Conservation (phyloP, 169 alveolate genomes). For the Cryptosporidium tyzzeri region DNA sequence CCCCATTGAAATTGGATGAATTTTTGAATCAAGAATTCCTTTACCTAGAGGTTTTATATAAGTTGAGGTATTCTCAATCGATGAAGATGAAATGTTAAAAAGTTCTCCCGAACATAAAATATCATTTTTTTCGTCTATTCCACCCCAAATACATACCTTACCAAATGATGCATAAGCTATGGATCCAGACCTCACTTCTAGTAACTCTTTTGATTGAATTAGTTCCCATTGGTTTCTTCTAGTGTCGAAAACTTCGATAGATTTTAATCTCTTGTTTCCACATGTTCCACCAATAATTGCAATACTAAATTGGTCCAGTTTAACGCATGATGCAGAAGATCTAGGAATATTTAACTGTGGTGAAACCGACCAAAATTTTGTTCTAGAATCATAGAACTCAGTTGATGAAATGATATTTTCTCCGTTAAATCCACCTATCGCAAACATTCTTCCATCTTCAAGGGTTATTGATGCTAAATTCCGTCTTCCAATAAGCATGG, state of each 20-base stretch:
- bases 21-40: constrained; percentile 27
- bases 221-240: constrained; percentile 73
- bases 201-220: constrained; percentile 22
- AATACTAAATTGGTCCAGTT: constrained; percentile 29
- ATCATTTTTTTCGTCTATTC: constrained; percentile 34
- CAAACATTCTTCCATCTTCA: constrained; percentile 64
- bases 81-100: constrained; percentile 2
- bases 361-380: constrained; percentile 39
- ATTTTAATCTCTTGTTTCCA: constrained; percentile 48
- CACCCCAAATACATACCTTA: constrained; percentile 61
- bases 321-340: constrained; percentile 68
- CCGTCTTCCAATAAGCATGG: constrained; percentile 51
- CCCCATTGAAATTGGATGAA: constrained; percentile 11
- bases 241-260: constrained; percentile 54
- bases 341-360: constrained; percentile 46
- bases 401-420: constrained; percentile 5
- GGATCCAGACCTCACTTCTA: constrained; percentile 67
- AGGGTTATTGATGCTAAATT: constrained; percentile 36
- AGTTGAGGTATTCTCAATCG: constrained; percentile 25
- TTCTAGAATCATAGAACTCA: constrained; percentile 70
- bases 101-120: constrained; percentile 55
- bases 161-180: constrained; percentile 45
- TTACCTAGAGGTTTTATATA: constrained; percentile 38
- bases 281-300: constrained; percentile 63
- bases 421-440: constrained; percentile 67